Conservation (phyloP, 176 grass and related monocot species). For the Musa itinerans region DNA sequence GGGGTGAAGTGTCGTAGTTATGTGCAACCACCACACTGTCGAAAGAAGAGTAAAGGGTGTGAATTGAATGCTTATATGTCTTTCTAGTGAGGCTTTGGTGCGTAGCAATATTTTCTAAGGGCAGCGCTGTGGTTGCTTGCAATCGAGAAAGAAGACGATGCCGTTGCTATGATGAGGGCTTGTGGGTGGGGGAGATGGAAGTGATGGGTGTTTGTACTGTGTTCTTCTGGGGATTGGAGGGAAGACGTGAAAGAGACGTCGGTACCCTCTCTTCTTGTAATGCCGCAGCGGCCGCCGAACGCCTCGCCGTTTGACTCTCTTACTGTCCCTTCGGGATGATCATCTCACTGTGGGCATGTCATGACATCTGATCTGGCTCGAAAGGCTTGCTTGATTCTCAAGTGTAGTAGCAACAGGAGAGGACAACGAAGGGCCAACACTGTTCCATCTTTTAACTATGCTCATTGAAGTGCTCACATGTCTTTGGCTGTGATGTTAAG, state of each 20-base stretch:
- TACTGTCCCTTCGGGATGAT: neutral
- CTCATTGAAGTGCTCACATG: no score
- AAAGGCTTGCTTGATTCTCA: no score
- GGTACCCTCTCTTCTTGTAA: neutral
- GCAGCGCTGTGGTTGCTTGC: constrained; percentile 23
- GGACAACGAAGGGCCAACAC: no score
- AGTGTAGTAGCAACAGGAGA: no score
- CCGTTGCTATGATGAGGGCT: neutral
- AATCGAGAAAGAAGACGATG: constrained; percentile 16
- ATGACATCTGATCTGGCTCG: no score
- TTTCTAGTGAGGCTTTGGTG: neutral
- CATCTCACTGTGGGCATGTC: no score
- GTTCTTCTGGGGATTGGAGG: constrained; percentile 18
- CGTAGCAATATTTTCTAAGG: no score
- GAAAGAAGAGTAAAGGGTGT: neutral
- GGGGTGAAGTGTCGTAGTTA: no score
- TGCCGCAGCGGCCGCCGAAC: constrained; percentile 23
- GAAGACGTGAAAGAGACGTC: constrained; percentile 1
- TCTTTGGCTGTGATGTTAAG: neutral
- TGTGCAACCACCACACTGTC: no score
- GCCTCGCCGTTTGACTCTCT: constrained; percentile 27
- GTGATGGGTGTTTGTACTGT: neutral
- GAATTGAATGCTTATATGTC: no score
- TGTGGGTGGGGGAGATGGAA: no score
- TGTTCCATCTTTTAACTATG: no score